Evolutionary conservation across 768 basidiomycete species (phyloP), one percentile per base, ranked within the genome.

Genomic region (Collybia mongolica): DNA sequence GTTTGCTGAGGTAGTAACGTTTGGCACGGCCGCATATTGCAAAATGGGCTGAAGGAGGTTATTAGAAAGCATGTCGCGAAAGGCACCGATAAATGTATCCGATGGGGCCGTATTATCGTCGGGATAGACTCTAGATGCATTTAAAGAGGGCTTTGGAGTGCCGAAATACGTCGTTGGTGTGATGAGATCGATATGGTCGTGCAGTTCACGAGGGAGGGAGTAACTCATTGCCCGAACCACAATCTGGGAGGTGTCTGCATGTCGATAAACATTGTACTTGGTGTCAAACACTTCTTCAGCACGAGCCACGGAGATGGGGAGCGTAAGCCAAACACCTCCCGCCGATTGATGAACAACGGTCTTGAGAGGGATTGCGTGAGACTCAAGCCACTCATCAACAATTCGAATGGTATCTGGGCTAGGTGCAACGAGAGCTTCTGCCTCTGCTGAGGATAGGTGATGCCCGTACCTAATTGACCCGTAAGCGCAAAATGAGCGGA

Each of bases 81-180:
- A n/a, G n/a, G n/a, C n/a, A n/a, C n/a, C n/a, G n/a, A n/a, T n/a
- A n/a, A n/a, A n/a, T n/a, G n/a, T n/a, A n/a, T n/a, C n/a, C n/a
- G n/a, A n/a, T n/a, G n/a, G n/a, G n/a, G n/a, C n/a, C n/a, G n/a
- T n/a, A n/a, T n/a, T n/a, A n/a, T n/a, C n/a, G n/a, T n/a, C n/a
- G n/a, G n/a, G n/a, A n/a, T n/a, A n/a, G n/a, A n/a, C n/a, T n/a
- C n/a, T n/a, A n/a, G n/a, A n/a, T n/a, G n/a, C n/a, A n/a, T n/a
- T n/a, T n/a, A n/a, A n/a, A n/a, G n/a, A n/a, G n/a, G n/a, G n/a
- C n/a, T n/a, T n/a, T n/a, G n/a, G n/a, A n/a, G n/a, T n/a, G n/a
- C 75, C 73, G 54, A 88, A 90, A 63, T 80, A 75, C 1, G 84
- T 88, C 0, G 88, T 88, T 0, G 87, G 87, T 49, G 86, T 82